Base-by-base conservation (phyloP, 495 filamentous ascomycete genomes). In the Margaritispora aquatica region DNA sequence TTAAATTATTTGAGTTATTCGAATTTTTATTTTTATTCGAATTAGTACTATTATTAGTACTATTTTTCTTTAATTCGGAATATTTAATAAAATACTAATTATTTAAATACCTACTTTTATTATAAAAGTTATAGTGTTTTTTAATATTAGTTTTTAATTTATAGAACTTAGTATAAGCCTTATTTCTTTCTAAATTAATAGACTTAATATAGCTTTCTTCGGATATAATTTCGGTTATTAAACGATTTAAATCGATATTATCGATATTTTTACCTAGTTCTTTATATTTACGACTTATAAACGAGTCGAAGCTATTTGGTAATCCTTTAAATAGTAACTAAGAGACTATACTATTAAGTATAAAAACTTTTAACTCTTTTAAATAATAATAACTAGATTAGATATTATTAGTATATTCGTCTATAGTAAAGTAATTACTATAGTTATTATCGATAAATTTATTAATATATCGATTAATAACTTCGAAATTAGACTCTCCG, bases 1-100 rank as follows among this genome's bases (percentile, higher is more conserved):
- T 21, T 2, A 27, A 34, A 20, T 57, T 48, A 26, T n/a, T n/a
- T n/a, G 36, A 46, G 8, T 48, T 57, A 57, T 27, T 47, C 15
- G 19, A 23, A 57, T 38, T 48, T 38, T 48, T 57, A 41, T 11
- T 57, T 10, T 22, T 47, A 47, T 26, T 21, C 15, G n/a, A n/a
- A n/a, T n/a, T n/a, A n/a, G n/a, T n/a, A n/a, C n/a, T n/a, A n/a
- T n/a, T n/a, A n/a, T n/a, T n/a, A n/a, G 47, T 48, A 23, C 48
- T 57, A 15, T 47, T 57, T 46, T 17, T 11, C 19, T 23, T 26
- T 57, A 57, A 27, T 47, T 57, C 31, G 48, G 54, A 38, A n/a
- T 57, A 57, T 47, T 57, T 57, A 57, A 48, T 47, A 57, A 24
- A 57, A 27, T 19, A 57, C 26, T 57, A 26, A 19, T 11, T 26